These are phyloP conservation scores for Cyamopsis tetragonoloba DNA, from an alignment of 306 rosid species.

Conservation along the genomic window DNA sequence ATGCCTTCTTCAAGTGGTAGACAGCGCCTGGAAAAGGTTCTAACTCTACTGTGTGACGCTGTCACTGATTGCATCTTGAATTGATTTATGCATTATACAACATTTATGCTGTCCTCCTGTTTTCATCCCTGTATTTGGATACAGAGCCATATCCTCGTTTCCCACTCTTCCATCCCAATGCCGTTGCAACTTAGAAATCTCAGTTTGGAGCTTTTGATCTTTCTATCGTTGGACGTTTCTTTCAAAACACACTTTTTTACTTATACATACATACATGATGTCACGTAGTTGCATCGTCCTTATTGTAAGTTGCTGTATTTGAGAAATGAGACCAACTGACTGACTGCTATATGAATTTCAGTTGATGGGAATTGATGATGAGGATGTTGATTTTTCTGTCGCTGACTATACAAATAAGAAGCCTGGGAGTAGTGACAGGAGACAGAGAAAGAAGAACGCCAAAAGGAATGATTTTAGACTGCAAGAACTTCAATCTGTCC, in stretches of 20 bases:
- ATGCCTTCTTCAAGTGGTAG: slow-evolving; percentile 78
- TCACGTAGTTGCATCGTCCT: not conserved
- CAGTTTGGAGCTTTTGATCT: not conserved
- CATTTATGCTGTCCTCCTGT: not conserved
- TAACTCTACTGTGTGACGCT: too few relatives aligned
- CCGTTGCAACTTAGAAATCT: not conserved
- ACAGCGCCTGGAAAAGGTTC: slow-evolving; percentile 71
- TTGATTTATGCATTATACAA: slow-evolving; percentile 17
- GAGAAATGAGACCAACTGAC: too few relatives aligned
- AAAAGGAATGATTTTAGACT: slow-evolving; percentile 35
- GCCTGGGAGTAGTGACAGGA: slow-evolving; percentile 33
- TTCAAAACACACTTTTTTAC: not conserved
- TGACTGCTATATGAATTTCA: slow-evolving; percentile 30
- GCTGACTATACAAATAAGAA: slow-evolving; percentile 38
- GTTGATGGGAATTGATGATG: slow-evolving; percentile 62
- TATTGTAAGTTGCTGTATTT: not conserved
- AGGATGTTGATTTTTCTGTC: slow-evolving; percentile 65
- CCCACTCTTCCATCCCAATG: not conserved
- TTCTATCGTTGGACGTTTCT: not conserved
- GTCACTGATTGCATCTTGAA: slow-evolving; percentile 1
- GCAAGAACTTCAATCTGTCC: slow-evolving; percentile 31
- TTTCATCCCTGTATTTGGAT: not conserved
- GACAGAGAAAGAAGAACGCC: slow-evolving; percentile 39
- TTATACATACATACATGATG: not conserved
- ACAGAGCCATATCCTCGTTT: not conserved